phyloP scores from a whole-genome alignment of 345 rosid species.

The Raphanus raphanistrum region DNA sequence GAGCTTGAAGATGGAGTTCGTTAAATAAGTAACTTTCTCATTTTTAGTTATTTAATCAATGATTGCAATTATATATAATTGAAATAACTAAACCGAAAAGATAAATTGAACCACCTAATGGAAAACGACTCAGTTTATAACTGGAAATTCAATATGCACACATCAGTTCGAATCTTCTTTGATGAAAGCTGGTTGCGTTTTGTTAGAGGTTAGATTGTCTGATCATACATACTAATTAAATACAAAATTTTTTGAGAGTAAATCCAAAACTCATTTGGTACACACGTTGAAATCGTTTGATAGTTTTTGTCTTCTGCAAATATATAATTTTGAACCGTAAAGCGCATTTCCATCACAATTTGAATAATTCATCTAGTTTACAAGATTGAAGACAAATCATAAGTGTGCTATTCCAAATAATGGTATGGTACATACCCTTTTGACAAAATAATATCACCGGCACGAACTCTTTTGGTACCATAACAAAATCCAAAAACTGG shows the following conservation, averaged over 20 bases:
- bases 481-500: background rate
- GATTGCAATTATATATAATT: background rate
- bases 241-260: background rate
- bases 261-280: background rate
- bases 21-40: background rate
- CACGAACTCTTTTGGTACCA: constrained; percentile 3
- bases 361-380: background rate
- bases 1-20: background rate
- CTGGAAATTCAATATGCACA: background rate
- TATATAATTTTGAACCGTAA: background rate
- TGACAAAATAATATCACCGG: background rate
- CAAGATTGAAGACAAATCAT: background rate
- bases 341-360: background rate
- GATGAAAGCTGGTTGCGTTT: background rate
- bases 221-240: background rate
- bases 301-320: background rate
- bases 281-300: background rate
- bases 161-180: background rate
- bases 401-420: background rate
- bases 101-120: background rate
- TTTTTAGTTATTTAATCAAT: background rate
- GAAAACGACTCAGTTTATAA: background rate
- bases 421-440: background rate
- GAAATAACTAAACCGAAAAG: background rate
- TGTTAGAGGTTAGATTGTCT: background rate